These are phyloP conservation scores for Sclerotinia nivalis DNA, from an alignment of 2,329 filamentous ascomycete genomes.

Conservation along the genomic window DNA sequence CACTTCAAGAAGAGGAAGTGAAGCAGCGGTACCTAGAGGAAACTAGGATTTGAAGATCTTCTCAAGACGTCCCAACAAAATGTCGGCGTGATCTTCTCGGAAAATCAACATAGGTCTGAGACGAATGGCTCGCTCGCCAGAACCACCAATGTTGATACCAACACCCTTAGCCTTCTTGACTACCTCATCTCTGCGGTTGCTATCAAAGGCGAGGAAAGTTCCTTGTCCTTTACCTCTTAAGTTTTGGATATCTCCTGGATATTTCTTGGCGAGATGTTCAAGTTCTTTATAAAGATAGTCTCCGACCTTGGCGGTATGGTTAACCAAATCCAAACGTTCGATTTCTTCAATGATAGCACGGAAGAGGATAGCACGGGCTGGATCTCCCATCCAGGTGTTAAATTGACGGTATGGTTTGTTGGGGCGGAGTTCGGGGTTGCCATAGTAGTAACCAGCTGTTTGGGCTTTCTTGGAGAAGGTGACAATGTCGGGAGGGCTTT, in stretches of 20 bases:
- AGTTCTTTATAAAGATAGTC: conserved; percentile 68
- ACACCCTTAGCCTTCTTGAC: conserved; percentile 69
- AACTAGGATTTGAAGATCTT: conserved; percentile 45
- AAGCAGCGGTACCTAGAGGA: neutral
- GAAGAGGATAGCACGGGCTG: conserved; percentile 74
- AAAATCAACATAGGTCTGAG: conserved; percentile 82
- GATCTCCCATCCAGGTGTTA: conserved; percentile 87
- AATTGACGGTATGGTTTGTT: conserved; percentile 86
- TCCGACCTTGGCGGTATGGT: conserved; percentile 61
- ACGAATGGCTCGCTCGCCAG: conserved; percentile 67
- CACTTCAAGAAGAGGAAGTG: neutral
- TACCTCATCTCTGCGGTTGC: conserved; percentile 66
- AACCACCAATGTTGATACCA: conserved; percentile 78
- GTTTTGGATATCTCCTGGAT: conserved; percentile 70
- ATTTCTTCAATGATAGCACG: conserved; percentile 77
- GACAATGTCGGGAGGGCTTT: conserved; percentile 77
- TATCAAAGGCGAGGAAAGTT: conserved; percentile 81
- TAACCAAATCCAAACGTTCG: conserved; percentile 65
- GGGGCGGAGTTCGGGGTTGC: conserved; percentile 70
- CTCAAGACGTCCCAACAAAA: conserved; percentile 76
- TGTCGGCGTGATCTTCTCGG: conserved; percentile 85
- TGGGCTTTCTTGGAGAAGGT: conserved; percentile 88
- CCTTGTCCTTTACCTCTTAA: conserved; percentile 74
- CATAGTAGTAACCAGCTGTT: conserved; percentile 81
- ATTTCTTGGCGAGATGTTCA: conserved; percentile 61